Conservation (phyloP, 306 rosid species). For the Carpinus fangiana region DNA sequence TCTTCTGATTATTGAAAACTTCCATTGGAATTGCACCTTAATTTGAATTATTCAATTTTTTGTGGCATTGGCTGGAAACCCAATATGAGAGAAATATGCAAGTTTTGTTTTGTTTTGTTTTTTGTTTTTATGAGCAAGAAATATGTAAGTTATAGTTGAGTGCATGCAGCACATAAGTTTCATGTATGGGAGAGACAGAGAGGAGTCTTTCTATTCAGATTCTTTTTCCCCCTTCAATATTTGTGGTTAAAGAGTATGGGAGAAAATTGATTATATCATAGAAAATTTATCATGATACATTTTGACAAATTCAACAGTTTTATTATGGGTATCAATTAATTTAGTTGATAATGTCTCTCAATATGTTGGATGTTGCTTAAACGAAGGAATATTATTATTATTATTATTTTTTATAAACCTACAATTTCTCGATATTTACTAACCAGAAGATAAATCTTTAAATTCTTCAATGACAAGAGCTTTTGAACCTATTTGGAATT, state of each 20-base stretch:
- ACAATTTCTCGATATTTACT: too few relatives aligned
- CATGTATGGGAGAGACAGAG: not conserved
- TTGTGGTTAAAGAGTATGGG: not conserved
- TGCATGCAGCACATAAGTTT: not conserved
- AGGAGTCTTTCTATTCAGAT: not conserved
- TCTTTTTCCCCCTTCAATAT: not conserved
- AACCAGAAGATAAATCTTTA: too few relatives aligned
- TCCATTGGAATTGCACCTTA: not conserved
- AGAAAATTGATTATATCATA: not conserved
- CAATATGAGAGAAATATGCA: conserved; percentile 30
- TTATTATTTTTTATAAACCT: too few relatives aligned
- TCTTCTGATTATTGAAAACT: not conserved
- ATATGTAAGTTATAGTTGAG: not conserved
- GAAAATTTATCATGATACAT: not conserved
- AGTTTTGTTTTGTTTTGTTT: too few relatives aligned
- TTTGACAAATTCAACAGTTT: too few relatives aligned
- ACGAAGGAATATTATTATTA: too few relatives aligned
- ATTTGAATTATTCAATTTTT: not conserved
- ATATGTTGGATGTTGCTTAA: too few relatives aligned
- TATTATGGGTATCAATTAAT: too few relatives aligned
- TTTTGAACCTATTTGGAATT: too few relatives aligned
- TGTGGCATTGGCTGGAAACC: conserved; percentile 41
- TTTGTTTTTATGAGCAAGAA: not conserved
- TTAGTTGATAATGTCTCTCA: too few relatives aligned
- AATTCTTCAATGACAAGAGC: too few relatives aligned